phyloP scores from a whole-genome alignment of 2,329 filamentous ascomycete species.

The Colletotrichum noveboracense region DNA sequence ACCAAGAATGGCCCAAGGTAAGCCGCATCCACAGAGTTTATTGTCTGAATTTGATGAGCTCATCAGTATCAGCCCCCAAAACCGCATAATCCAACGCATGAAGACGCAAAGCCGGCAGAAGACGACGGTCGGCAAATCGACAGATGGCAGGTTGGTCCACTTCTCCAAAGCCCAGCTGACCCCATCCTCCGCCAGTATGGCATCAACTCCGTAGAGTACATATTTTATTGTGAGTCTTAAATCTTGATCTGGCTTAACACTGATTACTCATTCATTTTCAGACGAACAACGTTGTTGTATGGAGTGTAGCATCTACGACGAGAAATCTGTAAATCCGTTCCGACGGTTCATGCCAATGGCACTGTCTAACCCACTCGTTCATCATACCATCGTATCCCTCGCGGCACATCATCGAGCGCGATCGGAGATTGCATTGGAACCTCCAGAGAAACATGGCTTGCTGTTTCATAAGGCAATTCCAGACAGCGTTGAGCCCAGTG shows the following conservation, averaged over 20 bases:
- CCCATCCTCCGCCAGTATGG: not conserved
- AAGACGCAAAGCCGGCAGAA: not conserved
- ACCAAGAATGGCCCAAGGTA: not conserved
- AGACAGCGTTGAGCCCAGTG: not conserved
- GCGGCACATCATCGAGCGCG: not conserved
- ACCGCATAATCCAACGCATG: too few relatives aligned
- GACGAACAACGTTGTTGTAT: not conserved
- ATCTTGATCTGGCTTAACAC: rapidly evolving
- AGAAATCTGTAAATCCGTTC: not conserved
- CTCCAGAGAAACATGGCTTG: not conserved
- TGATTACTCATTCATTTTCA: not conserved
- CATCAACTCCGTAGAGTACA: not conserved
- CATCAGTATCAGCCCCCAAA: too few relatives aligned
- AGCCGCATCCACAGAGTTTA: not conserved
- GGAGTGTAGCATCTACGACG: not conserved
- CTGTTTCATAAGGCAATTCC: not conserved
- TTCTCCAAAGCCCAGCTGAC: not conserved
- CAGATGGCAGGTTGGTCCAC: rapidly evolving
- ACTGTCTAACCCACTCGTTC: not conserved
- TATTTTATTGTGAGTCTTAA: not conserved
- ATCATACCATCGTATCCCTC: not conserved
- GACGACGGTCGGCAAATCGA: not conserved
- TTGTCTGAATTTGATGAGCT: too few relatives aligned
- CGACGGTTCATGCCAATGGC: not conserved
- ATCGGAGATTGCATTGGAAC: not conserved